phyloP scores from a whole-genome alignment of 768 basidiomycete genomes.

The Cytidiella melzeri region DNA sequence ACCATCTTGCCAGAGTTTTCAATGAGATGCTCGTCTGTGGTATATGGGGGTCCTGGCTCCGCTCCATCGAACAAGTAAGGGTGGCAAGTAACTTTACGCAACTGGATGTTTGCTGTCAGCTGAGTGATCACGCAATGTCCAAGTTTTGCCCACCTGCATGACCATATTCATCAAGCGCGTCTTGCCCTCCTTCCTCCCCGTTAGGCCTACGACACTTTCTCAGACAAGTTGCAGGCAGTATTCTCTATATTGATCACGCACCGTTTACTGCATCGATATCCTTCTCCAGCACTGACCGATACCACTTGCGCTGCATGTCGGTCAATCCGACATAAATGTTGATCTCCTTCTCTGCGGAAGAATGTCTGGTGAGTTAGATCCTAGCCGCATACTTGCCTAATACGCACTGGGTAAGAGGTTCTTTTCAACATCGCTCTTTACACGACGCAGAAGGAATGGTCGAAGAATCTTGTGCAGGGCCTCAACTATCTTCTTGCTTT shows the following conservation, averaged over 20 bases:
- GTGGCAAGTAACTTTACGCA: slow-evolving; percentile 85
- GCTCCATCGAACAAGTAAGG: slow-evolving; percentile 93
- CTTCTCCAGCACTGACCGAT: slow-evolving; percentile 91
- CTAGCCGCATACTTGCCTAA: background rate
- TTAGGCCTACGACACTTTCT: slow-evolving; percentile 48
- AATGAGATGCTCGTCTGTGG: slow-evolving; percentile 94
- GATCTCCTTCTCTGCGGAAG: slow-evolving; percentile 82
- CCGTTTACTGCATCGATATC: slow-evolving; percentile 99
- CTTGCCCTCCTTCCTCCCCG: slow-evolving; percentile 98
- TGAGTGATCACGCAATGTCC: too few species aligned
- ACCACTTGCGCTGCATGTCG: slow-evolving; percentile 99
- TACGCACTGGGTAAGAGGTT: slow-evolving; percentile 79
- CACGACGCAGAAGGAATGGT: slow-evolving; percentile 89
- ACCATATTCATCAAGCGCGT: slow-evolving; percentile 98
- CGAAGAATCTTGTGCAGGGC: slow-evolving; percentile 95
- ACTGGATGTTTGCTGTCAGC: slow-evolving; percentile 34
- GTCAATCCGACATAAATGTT: slow-evolving; percentile 97
- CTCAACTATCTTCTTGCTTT: slow-evolving; percentile 90
- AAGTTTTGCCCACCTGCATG: slow-evolving; percentile 88
- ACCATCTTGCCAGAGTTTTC: slow-evolving; percentile 97
- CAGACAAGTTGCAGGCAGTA: background rate
- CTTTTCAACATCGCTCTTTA: slow-evolving; percentile 97
- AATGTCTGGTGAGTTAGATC: slow-evolving; percentile 1
- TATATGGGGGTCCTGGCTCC: slow-evolving; percentile 98
- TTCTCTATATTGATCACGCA: slow-evolving; percentile 24